Base-by-base conservation (phyloP, 208 protist species). In the Leishmania major region DNA sequence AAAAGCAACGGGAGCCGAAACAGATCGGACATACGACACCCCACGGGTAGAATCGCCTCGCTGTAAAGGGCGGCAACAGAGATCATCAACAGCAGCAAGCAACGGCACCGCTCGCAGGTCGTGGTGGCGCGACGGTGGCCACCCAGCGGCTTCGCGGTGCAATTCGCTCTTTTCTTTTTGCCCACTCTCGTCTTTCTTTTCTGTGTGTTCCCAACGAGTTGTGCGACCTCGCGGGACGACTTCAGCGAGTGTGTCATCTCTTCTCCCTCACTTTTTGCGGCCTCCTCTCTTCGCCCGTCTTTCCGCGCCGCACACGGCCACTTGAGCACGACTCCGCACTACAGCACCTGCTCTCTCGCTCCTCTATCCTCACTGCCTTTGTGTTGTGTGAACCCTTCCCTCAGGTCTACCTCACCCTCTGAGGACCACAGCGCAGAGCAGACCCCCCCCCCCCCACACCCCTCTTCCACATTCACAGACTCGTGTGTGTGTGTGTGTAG, bases 81-180 rank as follows among this genome's bases (percentile, higher is more conserved):
- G 7, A 74, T 3, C 69, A 31, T 28, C 28, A 55, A 49, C 69
- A 45, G 45, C 45, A 22, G 37, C 69, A 74, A 22, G 43, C 69
- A 31, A 37, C 69, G 40, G 7, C 67, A 59, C 28, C 51, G 43
- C 28, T 17, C 51, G 59, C 72, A 43, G 22, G 51, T 28, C 11
- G 49, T 35, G 69, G 43, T 47, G 45, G 13, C 5, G 69, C 6
- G 45, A n/a, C 22, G 69, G 49, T 60, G 19, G 19, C 74, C 45
- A 53, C 37, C 28, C 28, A 53, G 45, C 49, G 17, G 51, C 45
- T 15, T 35, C 35, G n/a, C 15, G 40, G 53, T 51, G 3, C 45
- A 25, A 43, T 19, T 84, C 75, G 35, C 77, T 75, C n/a, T 47
- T 77, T 80, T 40, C 59, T 78, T 79, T 74, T 79, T 77, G 75